Evolutionary conservation across 805 yeast species (phyloP).

Genomic region (Nakazawaea populi): DNA sequence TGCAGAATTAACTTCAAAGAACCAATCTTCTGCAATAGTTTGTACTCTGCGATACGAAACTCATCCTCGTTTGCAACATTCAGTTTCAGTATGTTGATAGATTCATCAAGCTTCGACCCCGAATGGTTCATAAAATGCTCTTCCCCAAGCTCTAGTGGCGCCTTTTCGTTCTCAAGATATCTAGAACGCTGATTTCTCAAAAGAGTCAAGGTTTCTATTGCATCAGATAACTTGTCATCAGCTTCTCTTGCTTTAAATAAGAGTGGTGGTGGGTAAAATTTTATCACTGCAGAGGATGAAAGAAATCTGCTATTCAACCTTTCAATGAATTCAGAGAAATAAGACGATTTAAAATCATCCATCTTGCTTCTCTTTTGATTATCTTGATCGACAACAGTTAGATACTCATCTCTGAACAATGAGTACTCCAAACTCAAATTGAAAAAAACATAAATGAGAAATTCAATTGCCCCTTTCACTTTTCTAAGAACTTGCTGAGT

Average conservation of each 20-base stretch:
- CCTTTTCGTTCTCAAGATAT: background rate
- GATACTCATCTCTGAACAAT: constrained; percentile 63
- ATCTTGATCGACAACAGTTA: constrained; percentile 31
- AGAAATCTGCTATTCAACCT: constrained; percentile 46
- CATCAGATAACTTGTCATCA: constrained; percentile 31
- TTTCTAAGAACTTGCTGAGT: constrained; percentile 53
- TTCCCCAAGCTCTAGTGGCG: no score
- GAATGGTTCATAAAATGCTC: background rate
- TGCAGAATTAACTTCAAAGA: constrained; percentile 24
- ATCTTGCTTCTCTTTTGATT: constrained; percentile 9
- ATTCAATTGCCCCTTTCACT: constrained; percentile 73
- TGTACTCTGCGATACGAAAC: constrained; percentile 21
- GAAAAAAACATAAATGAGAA: constrained; percentile 72
- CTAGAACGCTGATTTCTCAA: constrained; percentile 7
- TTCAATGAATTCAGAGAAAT: constrained; percentile 23
- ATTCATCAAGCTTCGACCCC: background rate
- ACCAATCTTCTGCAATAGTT: constrained; percentile 22
- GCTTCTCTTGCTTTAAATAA: constrained; percentile 48
- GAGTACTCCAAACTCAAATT: constrained; percentile 78
- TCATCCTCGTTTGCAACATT: constrained; percentile 18
- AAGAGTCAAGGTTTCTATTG: constrained; percentile 13
- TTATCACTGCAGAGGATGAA: constrained; percentile 82
- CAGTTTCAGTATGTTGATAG: background rate
- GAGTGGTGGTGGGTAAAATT: constrained; percentile 64
- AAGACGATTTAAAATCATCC: constrained; percentile 15